Conservation (phyloP, 139 green algal species). For the Yamagishiella unicocca region DNA sequence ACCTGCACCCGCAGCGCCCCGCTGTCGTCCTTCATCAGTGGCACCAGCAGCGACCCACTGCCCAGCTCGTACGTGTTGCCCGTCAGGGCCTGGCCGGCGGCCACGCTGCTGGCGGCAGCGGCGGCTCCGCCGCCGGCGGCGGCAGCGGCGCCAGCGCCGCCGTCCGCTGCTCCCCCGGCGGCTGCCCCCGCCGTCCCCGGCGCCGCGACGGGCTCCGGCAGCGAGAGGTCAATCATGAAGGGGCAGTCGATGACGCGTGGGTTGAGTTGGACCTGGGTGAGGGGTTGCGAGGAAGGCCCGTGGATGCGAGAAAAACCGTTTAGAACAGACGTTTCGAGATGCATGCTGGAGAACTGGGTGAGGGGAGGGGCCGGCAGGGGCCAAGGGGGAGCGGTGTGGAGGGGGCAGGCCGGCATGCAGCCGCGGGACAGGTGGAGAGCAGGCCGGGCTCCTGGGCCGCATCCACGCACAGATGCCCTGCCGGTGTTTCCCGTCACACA, state of each 20-base stretch:
- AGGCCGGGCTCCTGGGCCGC: too few relatives aligned
- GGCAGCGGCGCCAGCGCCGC: not conserved
- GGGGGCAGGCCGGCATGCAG: too few relatives aligned
- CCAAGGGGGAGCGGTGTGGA: not conserved
- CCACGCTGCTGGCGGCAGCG: not conserved
- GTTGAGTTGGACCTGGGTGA: constrained; percentile 39
- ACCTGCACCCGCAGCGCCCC: constrained; percentile 38
- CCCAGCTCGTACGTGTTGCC: constrained; percentile 47
- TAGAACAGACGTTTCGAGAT: too few relatives aligned
- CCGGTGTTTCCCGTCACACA: too few relatives aligned
- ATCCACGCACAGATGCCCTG: too few relatives aligned
- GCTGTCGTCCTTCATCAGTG: constrained; percentile 41
- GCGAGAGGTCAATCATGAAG: constrained; percentile 33
- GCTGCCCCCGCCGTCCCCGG: not conserved
- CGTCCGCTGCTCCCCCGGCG: not conserved
- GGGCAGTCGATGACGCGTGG: constrained; percentile 47
- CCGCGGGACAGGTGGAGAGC: too few relatives aligned
- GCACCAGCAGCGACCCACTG: constrained; percentile 20
- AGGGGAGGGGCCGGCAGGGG: too few relatives aligned
- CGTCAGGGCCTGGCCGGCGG: constrained; percentile 34
- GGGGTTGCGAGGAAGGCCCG: too few relatives aligned
- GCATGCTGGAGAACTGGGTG: too few relatives aligned
- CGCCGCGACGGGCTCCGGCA: not conserved
- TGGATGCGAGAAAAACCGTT: too few relatives aligned
- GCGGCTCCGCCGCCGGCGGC: not conserved